Percentiles rank a stretch among this genome's conserved stretches.
Evolutionary conservation across 2,329 filamentous ascomycete species (phyloP).

Genomic region (Verticillium albo-atrum): DNA sequence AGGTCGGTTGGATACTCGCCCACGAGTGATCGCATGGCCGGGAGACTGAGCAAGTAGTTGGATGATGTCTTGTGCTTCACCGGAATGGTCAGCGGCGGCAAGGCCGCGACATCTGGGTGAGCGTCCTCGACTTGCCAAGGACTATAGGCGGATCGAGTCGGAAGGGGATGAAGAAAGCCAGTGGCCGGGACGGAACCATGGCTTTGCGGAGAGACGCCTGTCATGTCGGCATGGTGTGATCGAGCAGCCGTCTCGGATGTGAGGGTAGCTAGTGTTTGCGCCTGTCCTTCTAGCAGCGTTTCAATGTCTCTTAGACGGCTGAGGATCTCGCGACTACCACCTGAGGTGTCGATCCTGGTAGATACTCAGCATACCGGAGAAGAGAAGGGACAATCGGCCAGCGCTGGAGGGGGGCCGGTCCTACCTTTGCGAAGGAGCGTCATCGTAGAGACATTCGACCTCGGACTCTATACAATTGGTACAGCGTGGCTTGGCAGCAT

Average conservation of each 20-base stretch:
- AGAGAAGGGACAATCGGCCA: not conserved
- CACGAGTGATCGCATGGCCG: slow-evolving; percentile 20
- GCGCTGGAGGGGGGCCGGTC: too few relatives aligned
- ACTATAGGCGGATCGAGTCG: not conserved
- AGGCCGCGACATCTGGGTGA: slow-evolving; percentile 7
- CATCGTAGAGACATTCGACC: slow-evolving; percentile 21
- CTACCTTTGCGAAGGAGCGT: slow-evolving; percentile 21
- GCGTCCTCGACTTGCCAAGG: not conserved
- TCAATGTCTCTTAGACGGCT: slow-evolving; percentile 20
- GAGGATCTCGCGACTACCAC: slow-evolving; percentile 21
- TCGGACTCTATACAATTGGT: slow-evolving; percentile 18
- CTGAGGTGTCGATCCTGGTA: slow-evolving; percentile 21
- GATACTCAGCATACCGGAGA: not conserved
- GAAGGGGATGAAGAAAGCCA: not conserved
- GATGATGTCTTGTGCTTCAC: slow-evolving; percentile 23
- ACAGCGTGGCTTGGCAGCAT: slow-evolving; percentile 19
- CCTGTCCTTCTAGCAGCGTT: slow-evolving; percentile 15
- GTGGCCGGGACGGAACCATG: not conserved
- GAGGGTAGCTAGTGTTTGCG: slow-evolving; percentile 12
- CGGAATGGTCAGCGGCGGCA: slow-evolving; percentile 21
- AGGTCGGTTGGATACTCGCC: slow-evolving; percentile 22
- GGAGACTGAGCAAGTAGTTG: slow-evolving; percentile 19
- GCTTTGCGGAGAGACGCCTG: not conserved
- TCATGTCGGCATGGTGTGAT: not conserved
- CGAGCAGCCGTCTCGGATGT: slow-evolving; percentile 4